Evolutionary conservation across 805 yeast species (phyloP).

Genomic region (Zygosaccharomyces pseudorouxii): DNA sequence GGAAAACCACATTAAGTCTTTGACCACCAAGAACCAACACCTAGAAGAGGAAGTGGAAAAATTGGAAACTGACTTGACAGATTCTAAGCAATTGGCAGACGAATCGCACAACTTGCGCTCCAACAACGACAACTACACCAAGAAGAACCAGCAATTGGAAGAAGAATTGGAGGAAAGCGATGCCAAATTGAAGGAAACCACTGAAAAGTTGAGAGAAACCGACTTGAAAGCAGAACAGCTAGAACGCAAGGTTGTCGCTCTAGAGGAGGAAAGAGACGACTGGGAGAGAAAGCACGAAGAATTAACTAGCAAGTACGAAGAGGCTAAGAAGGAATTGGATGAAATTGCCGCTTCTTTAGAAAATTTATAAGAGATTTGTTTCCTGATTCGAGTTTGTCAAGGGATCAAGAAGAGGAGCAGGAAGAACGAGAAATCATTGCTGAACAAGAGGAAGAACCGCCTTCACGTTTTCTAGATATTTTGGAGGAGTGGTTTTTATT

Average conservation of each 20-base stretch:
- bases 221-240: constrained; percentile 95
- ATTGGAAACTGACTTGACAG: constrained; percentile 33
- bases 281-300: constrained; percentile 90
- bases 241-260: constrained; percentile 87
- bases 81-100: constrained; percentile 75
- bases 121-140: constrained; percentile 83
- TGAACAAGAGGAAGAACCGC: not conserved
- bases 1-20: constrained; percentile 91
- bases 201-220: constrained; percentile 89
- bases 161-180: constrained; percentile 89
- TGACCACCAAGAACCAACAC: constrained; percentile 85
- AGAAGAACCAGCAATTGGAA: constrained; percentile 84
- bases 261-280: constrained; percentile 88
- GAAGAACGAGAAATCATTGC: not conserved
- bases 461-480: not conserved
- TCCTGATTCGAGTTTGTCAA: not conserved
- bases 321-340: constrained; percentile 90
- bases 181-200: constrained; percentile 84
- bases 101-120: constrained; percentile 85
- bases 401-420: not conserved
- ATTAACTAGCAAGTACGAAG: constrained; percentile 70
- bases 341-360: constrained; percentile 96
- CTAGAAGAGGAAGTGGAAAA: constrained; percentile 79
- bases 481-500: constrained; percentile 7
- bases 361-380: constrained; percentile 31